A percentile compares a stretch with the other conserved stretches of the same genome.
These are phyloP conservation scores for Austroboletus festivus DNA, from an alignment of 768 basidiomycete genomes.

Conservation along the genomic window DNA sequence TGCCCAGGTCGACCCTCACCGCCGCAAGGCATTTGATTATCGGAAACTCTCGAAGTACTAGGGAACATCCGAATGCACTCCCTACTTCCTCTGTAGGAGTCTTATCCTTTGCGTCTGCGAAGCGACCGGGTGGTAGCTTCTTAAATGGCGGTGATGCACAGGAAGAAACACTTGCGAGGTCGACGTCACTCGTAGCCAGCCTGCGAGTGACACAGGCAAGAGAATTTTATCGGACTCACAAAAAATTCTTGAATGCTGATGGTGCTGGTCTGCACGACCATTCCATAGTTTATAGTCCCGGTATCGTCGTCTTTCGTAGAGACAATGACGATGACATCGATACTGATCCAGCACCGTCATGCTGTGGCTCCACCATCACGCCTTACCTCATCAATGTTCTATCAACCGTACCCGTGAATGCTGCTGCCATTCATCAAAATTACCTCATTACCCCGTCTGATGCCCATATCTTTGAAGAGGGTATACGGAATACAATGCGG, in stretches of 20 bases:
- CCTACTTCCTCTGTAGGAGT: conserved; percentile 35
- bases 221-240: conserved; percentile 42
- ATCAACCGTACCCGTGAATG: conserved; percentile 43
- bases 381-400: conserved; percentile 40
- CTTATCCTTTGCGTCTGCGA: conserved; percentile 43
- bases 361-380: conserved; percentile 30
- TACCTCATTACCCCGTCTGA: conserved; percentile 35
- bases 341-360: conserved; percentile 2
- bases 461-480: conserved; percentile 35
- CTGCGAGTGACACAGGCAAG: conserved; percentile 32
- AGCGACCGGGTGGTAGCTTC: conserved; percentile 44
- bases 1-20: conserved; percentile 30
- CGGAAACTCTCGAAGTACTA: conserved; percentile 11
- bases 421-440: conserved; percentile 38
- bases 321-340: conserved; percentile 32
- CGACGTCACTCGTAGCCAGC: conserved; percentile 39
- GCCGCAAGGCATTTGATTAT: conserved; percentile 28
- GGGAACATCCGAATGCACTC: conserved; percentile 12
- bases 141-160: conserved; percentile 45
- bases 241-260: conserved; percentile 30
- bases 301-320: conserved; percentile 40
- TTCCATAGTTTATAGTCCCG: conserved; percentile 46
- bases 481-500: conserved; percentile 41
- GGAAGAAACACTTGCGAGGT: conserved; percentile 42
- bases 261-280: conserved; percentile 45